These are phyloP conservation scores for Takakia lepidozioides DNA, from an alignment of 225 moss, liverwort and hornwort species.

Conservation along the genomic window DNA sequence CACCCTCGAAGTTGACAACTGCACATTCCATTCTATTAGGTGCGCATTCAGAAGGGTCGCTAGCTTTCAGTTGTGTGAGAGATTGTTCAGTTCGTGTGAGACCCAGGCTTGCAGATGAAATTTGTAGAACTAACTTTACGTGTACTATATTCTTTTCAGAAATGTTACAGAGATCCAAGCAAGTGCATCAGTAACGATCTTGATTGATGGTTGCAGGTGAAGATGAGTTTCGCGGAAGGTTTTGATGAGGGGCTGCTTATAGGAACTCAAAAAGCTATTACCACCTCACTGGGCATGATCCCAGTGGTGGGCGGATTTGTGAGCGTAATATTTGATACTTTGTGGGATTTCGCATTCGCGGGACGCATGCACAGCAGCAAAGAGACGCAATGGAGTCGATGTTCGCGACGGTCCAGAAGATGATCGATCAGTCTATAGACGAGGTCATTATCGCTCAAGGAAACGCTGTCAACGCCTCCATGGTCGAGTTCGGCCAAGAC, in stretches of 20 bases:
- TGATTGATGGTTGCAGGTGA: slow-evolving; percentile 4
- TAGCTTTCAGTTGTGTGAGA: too few relatives aligned
- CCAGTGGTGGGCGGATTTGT: slow-evolving; percentile 1
- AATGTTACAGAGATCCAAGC: too few relatives aligned
- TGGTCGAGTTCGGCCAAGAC: slow-evolving; percentile 6
- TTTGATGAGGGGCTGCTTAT: background rate
- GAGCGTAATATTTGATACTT: slow-evolving; percentile 1
- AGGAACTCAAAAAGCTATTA: background rate
- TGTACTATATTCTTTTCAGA: too few relatives aligned
- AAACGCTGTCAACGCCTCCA: background rate
- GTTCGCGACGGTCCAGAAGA: slow-evolving; percentile 3
- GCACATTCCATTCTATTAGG: too few relatives aligned
- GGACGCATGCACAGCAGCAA: background rate
- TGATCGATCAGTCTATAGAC: slow-evolving; percentile 2
- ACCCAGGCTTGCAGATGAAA: too few relatives aligned
- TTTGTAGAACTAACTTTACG: too few relatives aligned
- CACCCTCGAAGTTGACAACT: too few relatives aligned
- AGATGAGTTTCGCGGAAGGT: slow-evolving; percentile 1
- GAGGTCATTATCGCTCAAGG: slow-evolving; percentile 1
- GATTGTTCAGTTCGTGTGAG: too few relatives aligned
- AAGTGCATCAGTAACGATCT: too few relatives aligned
- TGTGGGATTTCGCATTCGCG: slow-evolving; percentile 3
- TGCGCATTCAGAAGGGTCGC: too few relatives aligned
- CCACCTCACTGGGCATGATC: background rate
- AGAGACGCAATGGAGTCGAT: slow-evolving; percentile 1